Evolutionary conservation across 148 eudicot genomes (phyloP), one percentile per base, ranked within the genome.

Genomic region (Linanthus parryae): DNA sequence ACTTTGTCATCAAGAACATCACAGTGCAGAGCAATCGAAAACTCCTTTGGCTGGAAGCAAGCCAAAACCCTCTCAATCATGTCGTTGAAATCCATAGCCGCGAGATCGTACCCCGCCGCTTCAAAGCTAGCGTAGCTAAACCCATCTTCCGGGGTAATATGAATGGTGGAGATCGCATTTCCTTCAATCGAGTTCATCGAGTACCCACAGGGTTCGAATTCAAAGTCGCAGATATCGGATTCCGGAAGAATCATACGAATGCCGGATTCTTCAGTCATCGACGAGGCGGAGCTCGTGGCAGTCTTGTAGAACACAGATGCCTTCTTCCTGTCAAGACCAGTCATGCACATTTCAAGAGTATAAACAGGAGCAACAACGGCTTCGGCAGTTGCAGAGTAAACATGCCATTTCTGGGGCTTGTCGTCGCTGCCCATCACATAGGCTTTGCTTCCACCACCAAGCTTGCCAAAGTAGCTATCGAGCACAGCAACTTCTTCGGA

Each of bases 51-150:
- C 52, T 73, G 58, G 54, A 87, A 87, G 55, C 95, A 87, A 40
- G 53, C 62, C 65, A 87, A 35, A 42, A 83, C 91, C 64, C 91
- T 77, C 63, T 77, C 77, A 10, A 83, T 7, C 56, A 87, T 39
- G 13, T 47, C 18, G 45, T 42, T 52, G 72, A 80, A 65, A 13
- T 67, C 61, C 50, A 76, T 21, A 1, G n/a, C 25, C 24, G 67
- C 65, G 3, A 78, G 56, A 54, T 83, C 83, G 34, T 87, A 87
- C 1, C 96, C 96, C 34, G 62, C 76, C 4, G 85, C 82, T 66
- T 87, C 96, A 49, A 87, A 87, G 37, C 96, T 87, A 0, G 96
- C 96, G 28, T 83, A 80, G 43, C 96, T 87, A 57, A 87, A 87
- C 4, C 88, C 91, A 45, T 83, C 96, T 71, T 87, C 96, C 0